Evolutionary conservation across 2,329 filamentous ascomycete species (phyloP), one percentile per base, ranked within the genome.

Genomic region (Beauveria pseudobassiana): DNA sequence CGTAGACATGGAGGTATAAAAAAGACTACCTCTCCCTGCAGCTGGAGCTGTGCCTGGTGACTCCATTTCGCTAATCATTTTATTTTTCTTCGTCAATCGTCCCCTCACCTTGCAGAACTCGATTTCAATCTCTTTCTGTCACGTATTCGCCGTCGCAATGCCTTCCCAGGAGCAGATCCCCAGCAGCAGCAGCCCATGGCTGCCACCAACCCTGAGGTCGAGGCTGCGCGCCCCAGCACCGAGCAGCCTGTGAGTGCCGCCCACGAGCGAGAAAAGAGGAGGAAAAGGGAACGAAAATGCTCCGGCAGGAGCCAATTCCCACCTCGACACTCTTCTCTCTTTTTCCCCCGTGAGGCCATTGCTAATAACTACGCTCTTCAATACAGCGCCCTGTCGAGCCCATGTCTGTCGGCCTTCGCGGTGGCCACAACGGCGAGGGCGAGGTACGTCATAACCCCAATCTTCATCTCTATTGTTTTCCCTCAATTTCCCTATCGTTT

Each of bases 211-310:
- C 58, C 49, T 40, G 26, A 38, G 20, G 49, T 26, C 20, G 45
- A 52, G 46, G 63, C 67, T 43, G 65, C 62, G 30, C 70, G 65
- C 61, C 59, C 65, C 54, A 73, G 67, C 66, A 61, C 67, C 62
- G 71, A 74, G 57, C 74, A 75, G 63, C 74, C 74, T 43, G 74
- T 75, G 69, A 56, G 74, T 69, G 26, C 45, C 14, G n/a, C 28
- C 30, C 16, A 16, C 28, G 18, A 38, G 42, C 24, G 9, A 18
- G 22, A 20, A n/a, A 40, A 18, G 8, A 20, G 20, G 3, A 5
- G 9, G 24, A 5, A 16, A 9, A 28, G 30, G 7, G 9, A 8
- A 12, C 1, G 24, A 26, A 42, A 43, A 16, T 18, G 22, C 20
- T 22, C 5, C 22, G 38, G 4, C 7, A 14, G 16, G 16, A 10